Evolutionary conservation across 805 yeast species (phyloP), one percentile per base, ranked within the genome.

Genomic region (Saccharomycopsis capsularis): DNA sequence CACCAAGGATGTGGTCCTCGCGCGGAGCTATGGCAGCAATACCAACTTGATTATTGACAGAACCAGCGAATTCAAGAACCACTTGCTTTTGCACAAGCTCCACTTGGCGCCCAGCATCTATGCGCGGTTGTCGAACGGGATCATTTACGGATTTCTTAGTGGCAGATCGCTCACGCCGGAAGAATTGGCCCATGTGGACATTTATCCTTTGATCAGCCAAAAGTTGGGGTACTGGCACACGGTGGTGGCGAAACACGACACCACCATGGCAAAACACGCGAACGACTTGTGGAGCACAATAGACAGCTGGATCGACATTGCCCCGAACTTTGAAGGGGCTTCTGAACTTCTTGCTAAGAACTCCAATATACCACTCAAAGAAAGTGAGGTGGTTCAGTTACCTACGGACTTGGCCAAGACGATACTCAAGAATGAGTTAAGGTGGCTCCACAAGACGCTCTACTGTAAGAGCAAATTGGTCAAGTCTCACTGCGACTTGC

Each of bases 21-120:
- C 84, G 48, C 68, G 93, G 51, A 81, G 85, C 0, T 84, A 85
- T 56, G 93, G 93, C 6, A 74, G 76, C 49, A 89, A 89, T 11
- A 84, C 93, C 1, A 75, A 73, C 47, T 66, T 79, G 34, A 82
- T 84, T 44, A 84, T 84, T 30, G 89, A 85, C 62, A 68, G 93
- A 54, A 81, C 81, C 55, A 67, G 89, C 34, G 93, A 84, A 60
- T 81, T 79, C 59, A 81, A 82, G 18, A 81, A 85, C 49, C 91
- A 84, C 60, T 60, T 79, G 43, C 75, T 79, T 46, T 69, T 85
- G 44, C 73, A 79, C 56, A 70, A 81, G 2, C 67, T 79, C 39
- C 68, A 70, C 2, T 70, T 84, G 53, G 91, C 91, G 0, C 87
- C 93, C 1, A 72, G 81, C 0, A 72, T 84, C 23, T 76, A 76